phyloP scores from a whole-genome alignment of 192 early-diverging fungal species.

The Coemansia sp. region DNA sequence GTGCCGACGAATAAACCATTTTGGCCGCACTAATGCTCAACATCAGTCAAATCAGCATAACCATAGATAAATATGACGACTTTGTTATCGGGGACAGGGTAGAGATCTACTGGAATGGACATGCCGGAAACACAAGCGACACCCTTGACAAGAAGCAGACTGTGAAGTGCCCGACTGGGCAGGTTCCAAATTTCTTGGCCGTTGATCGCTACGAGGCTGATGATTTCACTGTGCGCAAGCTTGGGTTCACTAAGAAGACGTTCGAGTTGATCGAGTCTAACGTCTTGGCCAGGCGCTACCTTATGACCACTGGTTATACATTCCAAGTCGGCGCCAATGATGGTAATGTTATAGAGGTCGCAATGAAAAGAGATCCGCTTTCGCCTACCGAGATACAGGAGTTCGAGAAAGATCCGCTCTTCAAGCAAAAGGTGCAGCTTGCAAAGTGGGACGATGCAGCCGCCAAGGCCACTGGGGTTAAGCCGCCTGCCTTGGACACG shows the following conservation, averaged over 20 bases:
- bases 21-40: conserved; percentile 30
- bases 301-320: conserved; percentile 25
- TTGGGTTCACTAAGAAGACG: conserved; percentile 58
- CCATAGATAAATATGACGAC: too few relatives aligned
- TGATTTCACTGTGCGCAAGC: conserved; percentile 33
- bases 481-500: conserved; percentile 52
- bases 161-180: not conserved
- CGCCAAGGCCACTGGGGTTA: conserved; percentile 49
- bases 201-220: conserved; percentile 60
- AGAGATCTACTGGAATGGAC: too few relatives aligned
- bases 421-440: conserved; percentile 58
- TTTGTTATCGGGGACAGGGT: too few relatives aligned
- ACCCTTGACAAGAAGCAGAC: too few relatives aligned
- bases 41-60: too few relatives aligned
- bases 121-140: too few relatives aligned
- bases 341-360: too few relatives aligned
- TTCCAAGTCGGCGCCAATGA: too few relatives aligned
- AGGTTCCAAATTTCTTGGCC: too few relatives aligned
- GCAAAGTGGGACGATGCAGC: conserved; percentile 60
- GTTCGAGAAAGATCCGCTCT: conserved; percentile 59
- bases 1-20: conserved; percentile 55
- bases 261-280: conserved; percentile 58
- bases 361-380: not conserved
- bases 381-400: conserved; percentile 42
- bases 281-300: conserved; percentile 60